Evolutionary conservation across 2,329 filamentous ascomycete species (phyloP), one percentile per base, ranked within the genome.

Genomic region (Fusarium sp.): DNA sequence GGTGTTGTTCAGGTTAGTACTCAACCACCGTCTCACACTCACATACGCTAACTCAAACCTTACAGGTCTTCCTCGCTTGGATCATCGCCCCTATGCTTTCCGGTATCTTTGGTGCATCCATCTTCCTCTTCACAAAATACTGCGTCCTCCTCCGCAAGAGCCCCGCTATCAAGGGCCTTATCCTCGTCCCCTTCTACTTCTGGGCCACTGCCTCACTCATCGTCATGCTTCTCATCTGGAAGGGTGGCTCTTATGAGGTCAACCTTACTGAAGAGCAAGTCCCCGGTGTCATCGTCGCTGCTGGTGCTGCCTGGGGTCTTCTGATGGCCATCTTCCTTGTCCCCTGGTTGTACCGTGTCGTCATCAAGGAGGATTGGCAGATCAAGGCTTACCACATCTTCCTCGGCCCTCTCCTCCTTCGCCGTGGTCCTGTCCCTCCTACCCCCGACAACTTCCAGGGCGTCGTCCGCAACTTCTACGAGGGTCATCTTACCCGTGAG

Each of bases 281-380:
- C 32, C 84, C 84, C 22, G 88, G 88, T 62, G 85, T 88, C 60
- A 89, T 90, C 36, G 80, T 91, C 39, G 88, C 86, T 45, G 82
- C 86, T 28, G 87, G 87, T 66, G 84, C 83, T 26, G 88, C 70
- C 32, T 88, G 86, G 64, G 85, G 82, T n/a, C 72, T 87, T 9
- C 75, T 91, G 18, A 80, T 89, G 66, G 79, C 78, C 62, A 64
- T 87, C 68, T 90, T 90, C 80, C 85, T 91, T 67, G 83, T 90
- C 24, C 89, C 90, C 6, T 91, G 87, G 83, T 78, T 91, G 66
- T 87, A 90, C 79, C 85, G 87, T 63, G 84, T 87, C 50, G 84
- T 93, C 74, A 81, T 92, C 80, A 82, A 86, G 81, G 85, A 91
- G 72, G 90, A 93, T 82, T 88, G 89, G 87, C 81, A 89, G 76